Base-by-base conservation (phyloP, 768 basidiomycete genomes). In the Trametes sanguinea region DNA sequence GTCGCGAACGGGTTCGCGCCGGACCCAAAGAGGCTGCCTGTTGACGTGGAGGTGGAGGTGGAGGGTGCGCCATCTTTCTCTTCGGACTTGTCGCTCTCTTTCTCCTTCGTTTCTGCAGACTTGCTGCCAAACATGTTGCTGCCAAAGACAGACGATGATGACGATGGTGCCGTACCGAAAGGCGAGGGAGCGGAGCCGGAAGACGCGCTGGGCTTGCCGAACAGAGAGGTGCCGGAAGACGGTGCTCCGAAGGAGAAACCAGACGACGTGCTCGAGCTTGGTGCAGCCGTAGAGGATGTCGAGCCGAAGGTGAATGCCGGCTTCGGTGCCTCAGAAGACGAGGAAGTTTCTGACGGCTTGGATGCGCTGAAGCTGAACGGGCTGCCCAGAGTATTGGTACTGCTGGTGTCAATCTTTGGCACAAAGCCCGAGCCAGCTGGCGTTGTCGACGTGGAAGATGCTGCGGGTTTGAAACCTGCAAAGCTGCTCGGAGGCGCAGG, bases 401-500 rank as follows among this genome's bases (percentile, higher is more conserved):
- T 46, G 13, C 57, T 42, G 2, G 52, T 35, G 33, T 61, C 64
- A n/a, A 54, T 11, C 35, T 55, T 61, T 0, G 63, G 63, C 1
- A 46, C 42, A n/a, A 64, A 64, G 0, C 63, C 63, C 2, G 60
- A 51, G 22, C 51, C 44, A 1, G 57, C 22, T n/a, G 56, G 47
- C n/a, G 59, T 42, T 2, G 43, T 22, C 4, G 54, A 16, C 2
- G 62, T 40, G 58, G 17, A 60, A 65, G 69, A 66, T 54, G 55
- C 61, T 29, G 69, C 54, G 9, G 73, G 67, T 53, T 74, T 70
- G 57, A 80, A 76, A 6, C 75, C 75, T 44, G 72, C 22, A 56
- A 81, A 82, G 54, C 71, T 66, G 14, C 71, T 40, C 1, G 80
- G 78, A 37, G 79, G 76, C 37, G 76, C 74, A 17, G 81, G 75